Percentiles rank a stretch among this genome's conserved stretches.
phyloP scores from a whole-genome alignment of 2,329 filamentous ascomycete species.

The Epichloe amarillans region DNA sequence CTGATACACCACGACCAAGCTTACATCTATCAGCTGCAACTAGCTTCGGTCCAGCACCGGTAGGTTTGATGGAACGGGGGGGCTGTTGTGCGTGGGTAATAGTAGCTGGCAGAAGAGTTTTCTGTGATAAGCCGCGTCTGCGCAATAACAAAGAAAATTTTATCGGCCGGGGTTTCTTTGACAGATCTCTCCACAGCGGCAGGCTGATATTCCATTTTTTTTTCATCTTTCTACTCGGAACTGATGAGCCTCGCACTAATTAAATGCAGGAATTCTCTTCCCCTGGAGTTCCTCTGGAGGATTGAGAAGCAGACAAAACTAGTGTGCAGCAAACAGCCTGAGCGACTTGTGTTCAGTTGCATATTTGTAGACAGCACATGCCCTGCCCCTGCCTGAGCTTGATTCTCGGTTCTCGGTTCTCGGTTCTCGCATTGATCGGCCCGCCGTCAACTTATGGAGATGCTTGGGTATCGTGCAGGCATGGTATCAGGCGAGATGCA shows the following conservation, averaged over 20 bases:
- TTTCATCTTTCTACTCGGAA: neutral
- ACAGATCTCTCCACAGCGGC: neutral
- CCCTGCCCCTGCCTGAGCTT: neutral
- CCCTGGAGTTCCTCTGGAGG: too few relatives aligned
- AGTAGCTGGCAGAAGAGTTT: neutral
- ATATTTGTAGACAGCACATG: neutral
- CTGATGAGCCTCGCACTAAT: neutral
- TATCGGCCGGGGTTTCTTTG: neutral
- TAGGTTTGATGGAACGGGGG: too few relatives aligned
- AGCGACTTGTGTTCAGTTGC: neutral
- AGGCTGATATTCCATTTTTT: neutral
- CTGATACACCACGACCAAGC: too few relatives aligned
- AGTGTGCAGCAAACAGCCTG: neutral
- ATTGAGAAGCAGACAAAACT: too few relatives aligned
- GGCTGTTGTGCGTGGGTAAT: too few relatives aligned
- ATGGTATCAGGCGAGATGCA: neutral
- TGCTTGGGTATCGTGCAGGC: neutral
- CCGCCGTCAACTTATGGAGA: neutral
- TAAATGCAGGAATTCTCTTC: too few relatives aligned
- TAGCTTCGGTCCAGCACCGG: too few relatives aligned
- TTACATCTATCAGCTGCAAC: too few relatives aligned
- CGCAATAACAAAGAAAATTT: neutral
- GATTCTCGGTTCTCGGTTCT: neutral
- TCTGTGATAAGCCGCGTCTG: neutral
- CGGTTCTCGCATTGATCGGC: neutral